Evolutionary conservation across 2,329 filamentous ascomycete species (phyloP).

Genomic region (Diaporthe aspalathi): DNA sequence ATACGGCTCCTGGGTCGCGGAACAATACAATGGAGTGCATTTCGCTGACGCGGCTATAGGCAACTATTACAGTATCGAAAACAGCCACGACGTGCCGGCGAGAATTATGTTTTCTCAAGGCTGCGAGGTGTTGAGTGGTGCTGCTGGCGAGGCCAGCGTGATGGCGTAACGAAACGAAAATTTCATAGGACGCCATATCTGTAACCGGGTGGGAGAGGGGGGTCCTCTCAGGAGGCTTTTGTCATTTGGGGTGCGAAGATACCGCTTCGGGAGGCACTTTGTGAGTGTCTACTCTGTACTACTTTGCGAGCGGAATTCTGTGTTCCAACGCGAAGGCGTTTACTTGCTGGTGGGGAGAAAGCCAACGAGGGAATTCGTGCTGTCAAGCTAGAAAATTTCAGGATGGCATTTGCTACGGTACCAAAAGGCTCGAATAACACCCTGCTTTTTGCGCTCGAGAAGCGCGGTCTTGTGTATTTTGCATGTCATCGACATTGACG

Average conservation of each 20-base stretch:
- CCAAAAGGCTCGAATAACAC: not conserved
- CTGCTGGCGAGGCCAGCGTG: constrained; percentile 43
- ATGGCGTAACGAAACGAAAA: constrained; percentile 7
- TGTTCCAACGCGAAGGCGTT: constrained; percentile 18
- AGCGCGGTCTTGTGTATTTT: not conserved
- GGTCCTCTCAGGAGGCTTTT: not conserved
- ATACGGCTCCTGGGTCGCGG: not conserved
- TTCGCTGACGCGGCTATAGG: constrained; percentile 62
- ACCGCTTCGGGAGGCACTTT: constrained; percentile 12
- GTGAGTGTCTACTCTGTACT: not conserved
- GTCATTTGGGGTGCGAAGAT: not conserved
- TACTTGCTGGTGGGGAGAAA: constrained; percentile 17
- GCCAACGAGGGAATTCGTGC: not conserved
- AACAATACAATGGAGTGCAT: not conserved
- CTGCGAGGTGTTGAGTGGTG: constrained; percentile 64
- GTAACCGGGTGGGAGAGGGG: not conserved
- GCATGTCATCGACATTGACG: not conserved
- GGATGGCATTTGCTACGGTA: not conserved
- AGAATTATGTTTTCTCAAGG: constrained; percentile 94
- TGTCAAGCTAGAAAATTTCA: not conserved
- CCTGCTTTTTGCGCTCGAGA: not conserved
- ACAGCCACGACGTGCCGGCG: constrained; percentile 77
- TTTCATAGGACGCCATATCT: not conserved
- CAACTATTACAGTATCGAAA: constrained; percentile 92
- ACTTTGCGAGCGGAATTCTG: constrained; percentile 18